These are phyloP conservation scores for Metschnikowia lunata DNA, from an alignment of 805 yeast genomes.

Conservation along the genomic window DNA sequence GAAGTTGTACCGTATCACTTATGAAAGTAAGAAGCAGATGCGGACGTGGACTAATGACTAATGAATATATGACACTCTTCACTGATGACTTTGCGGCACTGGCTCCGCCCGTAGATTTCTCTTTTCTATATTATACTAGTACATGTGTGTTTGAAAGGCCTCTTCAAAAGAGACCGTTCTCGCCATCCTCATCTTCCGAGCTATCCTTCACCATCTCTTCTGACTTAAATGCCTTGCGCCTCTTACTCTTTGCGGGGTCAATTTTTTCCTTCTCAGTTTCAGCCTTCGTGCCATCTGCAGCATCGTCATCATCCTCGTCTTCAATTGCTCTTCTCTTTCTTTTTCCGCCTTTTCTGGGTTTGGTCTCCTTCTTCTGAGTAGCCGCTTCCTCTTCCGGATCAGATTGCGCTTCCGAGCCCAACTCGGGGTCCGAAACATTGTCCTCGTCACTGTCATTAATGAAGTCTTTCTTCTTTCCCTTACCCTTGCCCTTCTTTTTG, in stretches of 20 bases:
- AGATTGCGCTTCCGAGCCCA: conserved; percentile 11
- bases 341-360: conserved; percentile 19
- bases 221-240: conserved; percentile 27
- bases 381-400: conserved; percentile 6
- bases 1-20: conserved; percentile 48
- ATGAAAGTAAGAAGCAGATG: conserved; percentile 42
- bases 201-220: conserved; percentile 41
- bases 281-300: conserved; percentile 6
- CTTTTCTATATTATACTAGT: neutral
- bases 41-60: conserved; percentile 30
- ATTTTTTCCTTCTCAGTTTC: conserved; percentile 17
- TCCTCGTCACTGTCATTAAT: conserved; percentile 35
- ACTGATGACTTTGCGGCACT: neutral
- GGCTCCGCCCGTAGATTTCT: neutral
- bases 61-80: neutral
- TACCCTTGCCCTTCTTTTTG: conserved; percentile 17
- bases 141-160: neutral
- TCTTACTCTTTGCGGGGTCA: conserved; percentile 13
- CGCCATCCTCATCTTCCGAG: conserved; percentile 45
- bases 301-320: conserved; percentile 25
- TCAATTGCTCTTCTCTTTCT: conserved; percentile 28
- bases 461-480: conserved; percentile 29
- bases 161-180: conserved; percentile 17
- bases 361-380: conserved; percentile 6
- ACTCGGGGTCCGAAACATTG: conserved; percentile 21